Evolutionary conservation across 768 basidiomycete species (phyloP), one percentile per base, ranked within the genome.

Genomic region (Suillus decipiens): DNA sequence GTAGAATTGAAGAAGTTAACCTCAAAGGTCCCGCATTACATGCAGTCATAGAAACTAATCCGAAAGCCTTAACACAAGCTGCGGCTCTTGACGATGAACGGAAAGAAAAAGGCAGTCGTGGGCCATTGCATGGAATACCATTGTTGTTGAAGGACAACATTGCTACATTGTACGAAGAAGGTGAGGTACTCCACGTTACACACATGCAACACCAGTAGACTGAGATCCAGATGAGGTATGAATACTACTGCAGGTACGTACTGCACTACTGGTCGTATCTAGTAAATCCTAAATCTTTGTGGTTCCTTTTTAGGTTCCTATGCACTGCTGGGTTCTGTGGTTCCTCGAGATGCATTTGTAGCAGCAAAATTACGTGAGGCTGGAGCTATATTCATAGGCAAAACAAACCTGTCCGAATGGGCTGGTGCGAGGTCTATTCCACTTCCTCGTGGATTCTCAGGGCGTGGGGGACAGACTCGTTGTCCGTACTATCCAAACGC

Each of bases 371-470:
- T 75, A 10, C 62, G 73, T 19, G 58, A 66, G 54, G 70, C 73
- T 2, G 71, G 70, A 14, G 71, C 71, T 34, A 72, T 73, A 63
- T 68, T 73, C 24, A 55, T 72, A 1, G 72, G 72, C 60, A 85
- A 85, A 67, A 78, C 83, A 1, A 83, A 84, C 63, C 72, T 84
- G 7, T 83, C 82, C 0, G 82, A 85, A 69, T 83, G 75, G 62
- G 80, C 84, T 4, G 75, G 81, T 66, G 58, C 67, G 75, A 41
- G 55, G 22, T 24, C 47, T 22, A 14, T 24, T 24, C 5, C 47
- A 24, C 47, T 79, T 31, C 72, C 82, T 0, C 78, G 76, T 7
- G 84, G 83, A 7, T 86, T 82, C 81, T 84, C 82, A 1, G 82
- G 81, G 4, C 74, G 82, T n/a, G 75, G 74, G n/a, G 82, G 83